Evolutionary conservation across 768 basidiomycete species (phyloP).

Genomic region (Panaeolus papilionaceus): DNA sequence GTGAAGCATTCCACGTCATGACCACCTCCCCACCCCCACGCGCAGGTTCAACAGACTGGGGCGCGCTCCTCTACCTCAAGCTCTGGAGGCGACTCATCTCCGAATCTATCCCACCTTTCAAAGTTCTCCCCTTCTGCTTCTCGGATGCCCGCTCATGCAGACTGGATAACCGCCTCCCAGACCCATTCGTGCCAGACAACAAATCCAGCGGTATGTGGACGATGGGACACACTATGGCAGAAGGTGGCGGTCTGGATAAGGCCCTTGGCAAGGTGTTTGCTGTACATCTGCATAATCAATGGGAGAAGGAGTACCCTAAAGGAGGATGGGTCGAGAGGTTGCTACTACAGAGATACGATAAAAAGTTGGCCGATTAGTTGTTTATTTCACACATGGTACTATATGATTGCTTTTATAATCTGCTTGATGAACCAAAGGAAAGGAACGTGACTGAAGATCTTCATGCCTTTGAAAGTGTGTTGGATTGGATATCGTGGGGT

Average conservation of each 20-base stretch:
- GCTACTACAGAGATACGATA: conserved; percentile 69
- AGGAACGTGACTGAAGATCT: no score
- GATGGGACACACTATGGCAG: conserved; percentile 63
- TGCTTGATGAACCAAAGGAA: background rate
- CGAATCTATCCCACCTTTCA: conserved; percentile 79
- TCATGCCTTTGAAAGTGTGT: no score
- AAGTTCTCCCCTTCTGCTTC: conserved; percentile 95
- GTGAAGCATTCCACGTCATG: conserved; percentile 96
- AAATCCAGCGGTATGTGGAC: conserved; percentile 64
- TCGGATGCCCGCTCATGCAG: conserved; percentile 90
- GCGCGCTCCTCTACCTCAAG: conserved; percentile 88
- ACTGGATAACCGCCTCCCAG: conserved; percentile 92
- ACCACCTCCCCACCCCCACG: conserved; percentile 73
- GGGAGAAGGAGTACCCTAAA: conserved; percentile 85
- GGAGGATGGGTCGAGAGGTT: conserved; percentile 89
- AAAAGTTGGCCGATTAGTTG: conserved; percentile 30
- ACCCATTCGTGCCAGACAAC: conserved; percentile 77
- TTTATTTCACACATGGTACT: background rate
- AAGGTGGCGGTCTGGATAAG: conserved; percentile 67
- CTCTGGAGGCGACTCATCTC: conserved; percentile 87
- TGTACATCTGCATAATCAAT: conserved; percentile 95
- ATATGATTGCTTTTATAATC: background rate
- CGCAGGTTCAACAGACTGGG: conserved; percentile 91
- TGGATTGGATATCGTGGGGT: no score
- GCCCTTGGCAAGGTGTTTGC: conserved; percentile 79